These are phyloP conservation scores for Eucalyptus rudis DNA, from an alignment of 345 rosid genomes.

Conservation along the genomic window DNA sequence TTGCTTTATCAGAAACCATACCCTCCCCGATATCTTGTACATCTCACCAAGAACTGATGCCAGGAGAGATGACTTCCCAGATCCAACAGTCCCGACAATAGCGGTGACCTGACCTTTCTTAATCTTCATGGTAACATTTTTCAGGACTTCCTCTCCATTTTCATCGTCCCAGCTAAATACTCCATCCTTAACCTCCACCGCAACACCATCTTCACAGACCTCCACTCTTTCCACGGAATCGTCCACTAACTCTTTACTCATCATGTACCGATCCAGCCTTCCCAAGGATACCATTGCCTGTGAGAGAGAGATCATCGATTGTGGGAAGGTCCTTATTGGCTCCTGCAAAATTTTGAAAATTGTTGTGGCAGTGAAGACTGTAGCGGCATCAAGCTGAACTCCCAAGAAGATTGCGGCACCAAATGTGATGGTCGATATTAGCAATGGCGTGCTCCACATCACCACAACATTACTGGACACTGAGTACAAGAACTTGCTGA, in stretches of 20 bases:
- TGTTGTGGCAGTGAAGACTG: constrained; percentile 81
- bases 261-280: constrained; percentile 70
- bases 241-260: constrained; percentile 53
- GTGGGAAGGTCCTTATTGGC: constrained; percentile 81
- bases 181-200: constrained; percentile 64
- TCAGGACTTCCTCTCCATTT: constrained; percentile 35
- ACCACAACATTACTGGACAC: constrained; percentile 54
- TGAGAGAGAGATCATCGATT: constrained; percentile 85
- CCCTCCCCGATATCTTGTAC: constrained; percentile 78
- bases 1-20: constrained; percentile 1
- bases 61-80: constrained; percentile 88
- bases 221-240: constrained; percentile 49
- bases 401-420: constrained; percentile 60
- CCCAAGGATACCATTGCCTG: constrained; percentile 86
- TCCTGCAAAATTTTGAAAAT: constrained; percentile 90
- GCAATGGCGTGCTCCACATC: constrained; percentile 74
- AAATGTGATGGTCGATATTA: constrained; percentile 67
- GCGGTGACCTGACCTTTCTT: constrained; percentile 78
- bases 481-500: constrained; percentile 71
- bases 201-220: constrained; percentile 37
- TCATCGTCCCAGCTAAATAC: constrained; percentile 82
- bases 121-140: constrained; percentile 41
- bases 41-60: constrained; percentile 89
- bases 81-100: constrained; percentile 88
- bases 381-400: constrained; percentile 66